Evolutionary conservation across 768 basidiomycete genomes (phyloP).

Genomic region (Hypsizygus marmoreus): DNA sequence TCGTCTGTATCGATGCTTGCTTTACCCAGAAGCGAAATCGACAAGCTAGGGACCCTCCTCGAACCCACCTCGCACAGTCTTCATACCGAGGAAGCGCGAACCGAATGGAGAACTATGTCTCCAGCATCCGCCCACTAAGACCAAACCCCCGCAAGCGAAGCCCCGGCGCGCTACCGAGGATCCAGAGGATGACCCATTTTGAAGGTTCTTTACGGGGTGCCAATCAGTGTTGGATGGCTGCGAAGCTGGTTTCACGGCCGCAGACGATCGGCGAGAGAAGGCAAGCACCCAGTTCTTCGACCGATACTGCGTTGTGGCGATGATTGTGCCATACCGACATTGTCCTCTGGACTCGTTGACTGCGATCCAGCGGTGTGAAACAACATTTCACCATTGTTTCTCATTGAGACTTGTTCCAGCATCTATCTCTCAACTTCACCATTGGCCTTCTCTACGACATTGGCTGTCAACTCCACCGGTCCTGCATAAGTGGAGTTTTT

Average conservation of each 20-base stretch:
- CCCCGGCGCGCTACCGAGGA: no score
- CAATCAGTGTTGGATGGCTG: slow-evolving; percentile 16
- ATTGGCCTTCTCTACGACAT: slow-evolving; percentile 1
- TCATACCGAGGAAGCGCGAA: neutral
- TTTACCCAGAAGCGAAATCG: slow-evolving; percentile 14
- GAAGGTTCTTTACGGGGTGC: slow-evolving; percentile 5
- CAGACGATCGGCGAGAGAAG: slow-evolving; percentile 21
- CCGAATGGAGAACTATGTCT: neutral
- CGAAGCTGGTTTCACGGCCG: slow-evolving; percentile 19
- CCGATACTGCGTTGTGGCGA: slow-evolving; percentile 32
- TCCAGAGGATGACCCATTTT: neutral
- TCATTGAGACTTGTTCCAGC: slow-evolving; percentile 26
- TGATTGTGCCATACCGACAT: slow-evolving; percentile 35
- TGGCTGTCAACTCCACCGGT: neutral
- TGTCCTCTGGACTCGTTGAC: slow-evolving; percentile 32
- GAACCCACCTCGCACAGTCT: neutral
- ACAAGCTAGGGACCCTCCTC: slow-evolving; percentile 1
- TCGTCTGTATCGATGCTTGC: slow-evolving; percentile 16
- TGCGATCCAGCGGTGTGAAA: slow-evolving; percentile 31
- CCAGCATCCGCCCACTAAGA: neutral
- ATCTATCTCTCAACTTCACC: slow-evolving; percentile 14
- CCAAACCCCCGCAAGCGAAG: neutral
- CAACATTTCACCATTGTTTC: slow-evolving; percentile 32
- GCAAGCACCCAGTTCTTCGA: slow-evolving; percentile 21
- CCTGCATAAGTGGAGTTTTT: neutral